These are phyloP conservation scores for Fragaria nilgerrensis DNA, from an alignment of 306 rosid genomes.

Conservation along the genomic window DNA sequence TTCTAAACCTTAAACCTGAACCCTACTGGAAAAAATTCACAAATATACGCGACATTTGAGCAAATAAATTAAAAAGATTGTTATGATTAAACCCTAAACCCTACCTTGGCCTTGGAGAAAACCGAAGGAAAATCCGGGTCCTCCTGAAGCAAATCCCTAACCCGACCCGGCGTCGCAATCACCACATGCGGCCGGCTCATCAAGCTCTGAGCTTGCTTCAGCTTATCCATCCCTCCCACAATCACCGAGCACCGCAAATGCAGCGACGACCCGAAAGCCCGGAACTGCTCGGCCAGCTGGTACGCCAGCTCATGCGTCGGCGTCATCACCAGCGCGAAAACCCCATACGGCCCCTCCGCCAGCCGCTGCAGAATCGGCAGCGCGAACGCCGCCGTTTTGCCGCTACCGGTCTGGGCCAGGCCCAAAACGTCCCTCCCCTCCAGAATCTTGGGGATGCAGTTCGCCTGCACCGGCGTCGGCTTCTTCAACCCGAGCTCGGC, in stretches of 20 bases:
- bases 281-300: conserved; percentile 78
- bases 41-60: background rate
- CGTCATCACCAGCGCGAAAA: conserved; percentile 69
- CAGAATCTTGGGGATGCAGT: conserved; percentile 68
- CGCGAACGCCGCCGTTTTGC: conserved; percentile 95
- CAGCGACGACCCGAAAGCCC: conserved; percentile 68
- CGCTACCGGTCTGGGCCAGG: conserved; percentile 79
- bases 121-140: conserved; percentile 62
- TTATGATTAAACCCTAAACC: background rate
- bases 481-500: conserved; percentile 60
- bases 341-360: conserved; percentile 62
- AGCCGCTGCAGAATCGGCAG: conserved; percentile 80
- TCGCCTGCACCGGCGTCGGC: conserved; percentile 65
- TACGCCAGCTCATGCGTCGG: conserved; percentile 86
- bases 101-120: conserved; percentile 71
- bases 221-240: conserved; percentile 83
- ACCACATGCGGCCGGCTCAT: conserved; percentile 73
- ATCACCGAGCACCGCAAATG: conserved; percentile 61
- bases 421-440: conserved; percentile 78
- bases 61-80: background rate
- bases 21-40: background rate
- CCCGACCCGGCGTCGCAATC: conserved; percentile 82
- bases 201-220: conserved; percentile 57
- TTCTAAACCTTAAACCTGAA: background rate
- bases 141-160: conserved; percentile 61